phyloP scores from a whole-genome alignment of 805 yeast species.

The Cyberlindnera subsufficiens region DNA sequence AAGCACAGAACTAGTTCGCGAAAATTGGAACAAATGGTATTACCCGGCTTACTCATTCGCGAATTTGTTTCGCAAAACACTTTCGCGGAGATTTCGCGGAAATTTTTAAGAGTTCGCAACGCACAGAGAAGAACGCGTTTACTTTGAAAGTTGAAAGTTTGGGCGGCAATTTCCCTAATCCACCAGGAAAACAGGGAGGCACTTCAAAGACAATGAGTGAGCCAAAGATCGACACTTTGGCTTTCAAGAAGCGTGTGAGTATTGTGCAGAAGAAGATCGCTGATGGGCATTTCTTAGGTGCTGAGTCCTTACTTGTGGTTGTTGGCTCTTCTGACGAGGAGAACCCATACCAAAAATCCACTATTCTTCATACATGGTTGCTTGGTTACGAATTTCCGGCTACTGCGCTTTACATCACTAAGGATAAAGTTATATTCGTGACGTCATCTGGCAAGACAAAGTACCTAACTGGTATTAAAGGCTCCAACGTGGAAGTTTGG shows the following conservation, averaged over 20 bases:
- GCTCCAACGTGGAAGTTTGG: slow-evolving; percentile 49
- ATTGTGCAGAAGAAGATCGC: slow-evolving; percentile 29
- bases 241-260: slow-evolving; percentile 51
- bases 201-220: slow-evolving; percentile 41
- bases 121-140: not conserved
- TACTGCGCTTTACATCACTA: slow-evolving; percentile 63
- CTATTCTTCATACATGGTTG: slow-evolving; percentile 85
- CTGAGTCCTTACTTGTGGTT: slow-evolving; percentile 52
- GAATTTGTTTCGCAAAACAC: not conserved
- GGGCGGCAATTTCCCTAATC: not conserved
- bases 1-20: not conserved
- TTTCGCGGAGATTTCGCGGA: not conserved
- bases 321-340: slow-evolving; percentile 86
- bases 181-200: not conserved
- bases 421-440: slow-evolving; percentile 53
- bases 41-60: not conserved
- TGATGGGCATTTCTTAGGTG: slow-evolving; percentile 30
- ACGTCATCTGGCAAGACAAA: slow-evolving; percentile 85
- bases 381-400: slow-evolving; percentile 96
- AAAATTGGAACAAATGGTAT: too few species aligned
- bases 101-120: not conserved
- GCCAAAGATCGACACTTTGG: slow-evolving; percentile 45
- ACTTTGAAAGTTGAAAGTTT: not conserved
- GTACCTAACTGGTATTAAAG: slow-evolving; percentile 56
- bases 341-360: slow-evolving; percentile 83